Base-by-base conservation (phyloP, 1,284 basidiomycete species). In the Gymnopus androsaceus region DNA sequence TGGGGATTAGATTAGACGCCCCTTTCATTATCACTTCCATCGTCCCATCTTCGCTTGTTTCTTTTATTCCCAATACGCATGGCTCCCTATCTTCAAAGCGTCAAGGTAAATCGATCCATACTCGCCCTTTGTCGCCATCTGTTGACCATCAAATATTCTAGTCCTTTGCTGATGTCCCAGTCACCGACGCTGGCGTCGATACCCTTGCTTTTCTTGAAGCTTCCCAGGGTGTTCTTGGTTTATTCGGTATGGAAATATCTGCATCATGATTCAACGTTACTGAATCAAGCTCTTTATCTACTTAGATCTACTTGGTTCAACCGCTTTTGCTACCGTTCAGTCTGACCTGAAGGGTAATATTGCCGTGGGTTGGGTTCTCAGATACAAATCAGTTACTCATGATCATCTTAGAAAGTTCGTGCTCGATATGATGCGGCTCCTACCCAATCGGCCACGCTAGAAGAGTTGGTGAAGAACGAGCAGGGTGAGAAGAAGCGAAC, bases 261-360 rank as follows among this genome's bases (percentile, higher is more conserved):
- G 8, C 0, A n/a, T 14, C 21, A 4, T 6, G 1, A 21, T 15
- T 0, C 9, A 7, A 33, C n/a, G n/a, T n/a, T n/a, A n/a, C n/a
- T n/a, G n/a, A 25, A 30, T 55, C 15, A 31, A 54, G 28, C 30
- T 15, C 46, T n/a, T 46, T 55, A 46, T 7, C 15, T 11, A 4
- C 33, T n/a, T 63, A 95, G 96, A 94, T 77, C 79, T 98, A 21
- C 87, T 99, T 49, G 90, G 92, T 59, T 94, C 91, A 63, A 75
- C 90, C 3, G 93, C 95, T 0, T 98, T 99, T 70, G 64, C 76
- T 2, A 79, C 90, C 23, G 96, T 99, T 6, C 88, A 95, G 73
- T 83, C 73, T 63, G 97, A 99, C 75, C 72, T 99, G 65, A 91
- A 84, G 58, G 93, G 94, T 25, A 99, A 99, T 76, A 97, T 99